Evolutionary conservation across 495 filamentous ascomycete genomes (phyloP).

Genomic region (Tuber brumale): DNA sequence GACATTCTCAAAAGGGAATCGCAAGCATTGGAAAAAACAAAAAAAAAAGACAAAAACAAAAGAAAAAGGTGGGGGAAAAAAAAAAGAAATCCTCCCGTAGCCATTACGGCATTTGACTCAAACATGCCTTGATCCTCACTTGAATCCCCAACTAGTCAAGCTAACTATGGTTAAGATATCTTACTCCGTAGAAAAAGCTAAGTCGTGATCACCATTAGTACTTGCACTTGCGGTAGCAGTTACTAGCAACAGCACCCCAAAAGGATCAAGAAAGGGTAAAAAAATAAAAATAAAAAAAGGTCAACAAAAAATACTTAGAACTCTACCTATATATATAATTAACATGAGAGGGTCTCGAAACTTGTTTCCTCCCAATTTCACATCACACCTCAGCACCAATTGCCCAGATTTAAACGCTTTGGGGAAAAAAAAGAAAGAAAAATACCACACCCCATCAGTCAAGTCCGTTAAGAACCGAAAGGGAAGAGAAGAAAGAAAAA

Average conservation of each 20-base stretch:
- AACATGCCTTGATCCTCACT: not conserved
- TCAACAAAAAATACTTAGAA: not conserved
- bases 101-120: not conserved
- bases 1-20: not conserved
- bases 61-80: conserved; percentile 27
- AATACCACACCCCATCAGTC: not conserved
- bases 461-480: not conserved
- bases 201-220: not conserved
- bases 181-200: not conserved
- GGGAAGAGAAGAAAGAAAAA: not conserved
- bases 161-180: not conserved
- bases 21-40: not conserved
- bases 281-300: not conserved
- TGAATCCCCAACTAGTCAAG: not conserved
- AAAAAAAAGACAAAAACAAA: conserved; percentile 11
- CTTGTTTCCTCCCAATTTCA: not conserved
- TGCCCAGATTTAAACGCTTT: not conserved
- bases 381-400: not conserved
- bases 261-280: not conserved
- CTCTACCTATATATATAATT: not conserved
- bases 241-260: not conserved
- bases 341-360: not conserved
- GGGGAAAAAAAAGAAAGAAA: not conserved
- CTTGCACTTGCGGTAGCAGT: not conserved
- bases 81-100: conserved; percentile 23